These are phyloP conservation scores for Eutypa lata DNA, from an alignment of 2,329 filamentous ascomycete species.

Conservation along the genomic window DNA sequence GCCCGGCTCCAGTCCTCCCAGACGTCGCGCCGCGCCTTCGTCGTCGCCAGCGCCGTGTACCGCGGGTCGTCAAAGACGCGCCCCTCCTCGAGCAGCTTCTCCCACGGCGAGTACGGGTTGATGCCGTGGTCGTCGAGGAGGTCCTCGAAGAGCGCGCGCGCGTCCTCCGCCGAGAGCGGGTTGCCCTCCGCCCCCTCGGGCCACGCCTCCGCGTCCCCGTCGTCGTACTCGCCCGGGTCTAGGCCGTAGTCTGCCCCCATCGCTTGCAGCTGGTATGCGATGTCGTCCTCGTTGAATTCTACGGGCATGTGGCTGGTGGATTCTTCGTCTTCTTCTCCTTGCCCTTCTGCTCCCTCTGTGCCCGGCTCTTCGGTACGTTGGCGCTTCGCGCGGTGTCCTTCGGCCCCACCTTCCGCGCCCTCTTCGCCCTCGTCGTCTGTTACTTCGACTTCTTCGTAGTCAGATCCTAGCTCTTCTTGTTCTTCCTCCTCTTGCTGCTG, in stretches of 20 bases:
- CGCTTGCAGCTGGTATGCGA: constrained; percentile 83
- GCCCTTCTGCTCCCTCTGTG: constrained; percentile 23
- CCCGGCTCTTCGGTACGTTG: constrained; percentile 41
- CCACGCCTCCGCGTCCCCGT: constrained; percentile 57
- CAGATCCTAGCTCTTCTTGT: constrained; percentile 57
- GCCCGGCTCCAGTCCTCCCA: constrained; percentile 83
- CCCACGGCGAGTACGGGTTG: constrained; percentile 89
- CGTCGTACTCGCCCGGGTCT: constrained; percentile 73
- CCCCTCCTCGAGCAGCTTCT: constrained; percentile 80
- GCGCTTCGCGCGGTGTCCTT: constrained; percentile 46
- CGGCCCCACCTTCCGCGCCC: constrained; percentile 35
- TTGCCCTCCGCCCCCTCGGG: constrained; percentile 71
- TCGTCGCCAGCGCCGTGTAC: constrained; percentile 80
- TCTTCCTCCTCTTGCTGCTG: constrained; percentile 33
- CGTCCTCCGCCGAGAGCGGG: constrained; percentile 71
- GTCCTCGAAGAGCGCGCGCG: constrained; percentile 76
- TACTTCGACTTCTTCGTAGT: constrained; percentile 77
- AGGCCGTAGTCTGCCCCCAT: constrained; percentile 86
- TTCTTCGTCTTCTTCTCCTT: constrained; percentile 47
- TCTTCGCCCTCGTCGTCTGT: constrained; percentile 52
- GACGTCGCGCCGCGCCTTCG: constrained; percentile 74
- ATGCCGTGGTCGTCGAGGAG: constrained; percentile 78
- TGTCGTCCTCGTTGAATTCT: constrained; percentile 92
- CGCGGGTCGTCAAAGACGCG: constrained; percentile 79
- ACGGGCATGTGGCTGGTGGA: constrained; percentile 43